Percentiles rank a stretch among this genome's conserved stretches.
phyloP scores from a whole-genome alignment of 306 rosid genomes.

The Cucumis cinereus region DNA sequence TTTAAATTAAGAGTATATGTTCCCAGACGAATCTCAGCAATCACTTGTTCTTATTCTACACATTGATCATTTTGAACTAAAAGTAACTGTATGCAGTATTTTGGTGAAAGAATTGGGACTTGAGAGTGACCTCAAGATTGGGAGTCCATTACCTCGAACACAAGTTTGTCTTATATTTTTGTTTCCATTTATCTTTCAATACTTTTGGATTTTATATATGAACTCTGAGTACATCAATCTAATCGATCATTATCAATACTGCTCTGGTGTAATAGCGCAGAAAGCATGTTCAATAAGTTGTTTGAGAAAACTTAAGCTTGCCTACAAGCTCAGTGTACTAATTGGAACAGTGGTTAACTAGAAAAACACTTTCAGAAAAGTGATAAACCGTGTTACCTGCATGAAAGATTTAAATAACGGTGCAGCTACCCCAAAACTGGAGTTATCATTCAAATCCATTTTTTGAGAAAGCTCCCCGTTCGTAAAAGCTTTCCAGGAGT shows the following conservation, averaged over 20 bases:
- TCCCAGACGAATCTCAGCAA: no score
- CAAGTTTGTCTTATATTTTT: no score
- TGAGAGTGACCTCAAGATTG: no score
- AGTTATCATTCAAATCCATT: conserved; percentile 64
- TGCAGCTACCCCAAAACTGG: conserved; percentile 82
- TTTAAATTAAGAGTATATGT: no score
- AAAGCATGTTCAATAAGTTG: background rate
- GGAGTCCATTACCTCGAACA: no score
- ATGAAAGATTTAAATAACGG: conserved; percentile 88
- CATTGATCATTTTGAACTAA: no score
- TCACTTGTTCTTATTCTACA: no score
- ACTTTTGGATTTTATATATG: no score
- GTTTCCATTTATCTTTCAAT: no score
- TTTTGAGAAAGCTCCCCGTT: conserved; percentile 70
- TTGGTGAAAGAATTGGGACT: no score
- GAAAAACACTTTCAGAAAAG: background rate
- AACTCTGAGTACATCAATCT: background rate
- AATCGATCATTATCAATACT: background rate
- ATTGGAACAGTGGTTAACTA: background rate
- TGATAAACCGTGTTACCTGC: conserved; percentile 40
- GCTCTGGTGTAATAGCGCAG: background rate
- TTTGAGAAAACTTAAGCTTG: background rate
- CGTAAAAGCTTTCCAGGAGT: conserved; percentile 67
- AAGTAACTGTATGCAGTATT: no score
- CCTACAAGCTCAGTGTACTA: background rate